Base-by-base conservation (phyloP, 441 rosid genomes). In the Iberis amara region DNA sequence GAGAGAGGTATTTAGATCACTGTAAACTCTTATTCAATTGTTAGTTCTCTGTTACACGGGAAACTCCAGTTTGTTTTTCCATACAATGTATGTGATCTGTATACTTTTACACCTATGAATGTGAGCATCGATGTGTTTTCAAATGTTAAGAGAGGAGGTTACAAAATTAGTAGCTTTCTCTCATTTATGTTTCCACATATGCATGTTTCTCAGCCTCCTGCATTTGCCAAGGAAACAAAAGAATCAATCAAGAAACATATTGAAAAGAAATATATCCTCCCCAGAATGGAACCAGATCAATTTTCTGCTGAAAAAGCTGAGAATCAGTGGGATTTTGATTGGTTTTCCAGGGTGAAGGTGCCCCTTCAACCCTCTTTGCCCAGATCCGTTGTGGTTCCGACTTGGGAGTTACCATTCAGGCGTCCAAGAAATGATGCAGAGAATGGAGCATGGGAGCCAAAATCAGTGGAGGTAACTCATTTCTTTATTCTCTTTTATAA, bases 321-420 rank as follows among this genome's bases (percentile, higher is more conserved):
- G 67, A 80, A 79, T 70, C 96, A 84, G 63, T 92, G 99, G 99
- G 86, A 86, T 52, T 89, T 89, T 66, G 89, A 92, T 66, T 92
- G 98, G 98, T 89, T 92, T 78, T 77, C 76, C 15, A 79, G 66
- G 79, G 94, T 78, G 31, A 82, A 84, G 49, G 76, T 82, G 47
- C 83, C 91, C 3, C 69, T 74, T 47, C 86, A 89, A 52, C 97
- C 89, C 21, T 78, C 96, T 9, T 61, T 83, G 68, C 83, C 97
- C 0, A 79, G 86, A 41, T 72, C 85, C 14, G 79, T 81, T 50
- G 77, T 89, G 38, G 81, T 79, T 47, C 98, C 96, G 0, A 76
- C 71, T 11, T 92, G 98, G 98, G 97, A 92, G 67, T 66, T 79
- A 46, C 99, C 99, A 18, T 92, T 79, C 57, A 73, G 85, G 58